Base-by-base conservation (phyloP, 2,329 filamentous ascomycete species). In the Aspergillus tubingensis region DNA sequence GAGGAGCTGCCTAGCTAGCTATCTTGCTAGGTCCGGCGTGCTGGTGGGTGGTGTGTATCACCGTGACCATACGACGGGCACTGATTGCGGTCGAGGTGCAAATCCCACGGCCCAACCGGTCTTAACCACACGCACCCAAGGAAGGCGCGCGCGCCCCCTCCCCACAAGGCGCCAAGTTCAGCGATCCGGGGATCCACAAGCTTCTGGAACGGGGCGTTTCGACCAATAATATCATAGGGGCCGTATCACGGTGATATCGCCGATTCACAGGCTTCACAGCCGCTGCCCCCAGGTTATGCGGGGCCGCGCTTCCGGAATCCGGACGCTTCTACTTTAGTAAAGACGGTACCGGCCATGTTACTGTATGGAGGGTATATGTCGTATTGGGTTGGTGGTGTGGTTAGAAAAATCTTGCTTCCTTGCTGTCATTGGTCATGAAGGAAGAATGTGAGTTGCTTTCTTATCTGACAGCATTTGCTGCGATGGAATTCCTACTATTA, bases 121-220 rank as follows among this genome's bases (percentile, higher is more conserved):
- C 23, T 51, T 63, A 62, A 21, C 1, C 7, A 27, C 61, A 67
- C 66, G 65, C 65, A 67, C 63, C 15, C 15, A 11, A 11, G 49
- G 36, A 41, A 52, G 32, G 32, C 32, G 32, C 32, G 30, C 30
- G 32, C 32, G 17, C 32, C 32, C 32, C 32, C 27, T 47, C 61
- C 62, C 65, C 66, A 67, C 66, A 68, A 60, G 62, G 63, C 58
- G 61, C 64, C 62, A 63, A 65, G 63, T 53, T 63, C 48, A 62
- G 60, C 59, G 64, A 67, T 67, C 65, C 32, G 56, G 54, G 52
- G 63, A 63, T 63, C 65, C 65, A 66, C 64, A 67, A 66, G 55
- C 65, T 68, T 68, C 66, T 68, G 66, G 66, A 68, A 68, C 61
- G 57, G 57, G n/a, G 56, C 23, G 15, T 54, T 36, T 58, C 21